These are phyloP conservation scores for Meyerozyma guilliermondii DNA, from an alignment of 1,139 yeast species.

Conservation along the genomic window DNA sequence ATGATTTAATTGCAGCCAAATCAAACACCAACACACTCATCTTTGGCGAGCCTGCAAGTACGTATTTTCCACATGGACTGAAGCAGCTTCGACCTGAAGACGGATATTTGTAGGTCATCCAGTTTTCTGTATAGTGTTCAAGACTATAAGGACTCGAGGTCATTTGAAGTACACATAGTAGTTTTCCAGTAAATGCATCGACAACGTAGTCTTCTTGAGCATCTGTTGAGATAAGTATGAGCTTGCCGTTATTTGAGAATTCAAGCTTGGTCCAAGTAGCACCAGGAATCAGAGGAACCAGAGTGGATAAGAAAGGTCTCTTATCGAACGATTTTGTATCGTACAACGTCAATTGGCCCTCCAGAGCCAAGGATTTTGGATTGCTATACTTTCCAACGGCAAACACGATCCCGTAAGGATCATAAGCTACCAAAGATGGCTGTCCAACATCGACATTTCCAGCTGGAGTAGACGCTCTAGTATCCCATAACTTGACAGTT, in stretches of 20 bases:
- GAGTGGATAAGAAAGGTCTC: conserved; percentile 45
- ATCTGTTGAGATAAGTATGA: conserved; percentile 61
- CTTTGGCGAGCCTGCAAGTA: conserved; percentile 51
- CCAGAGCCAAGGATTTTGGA: conserved; percentile 10
- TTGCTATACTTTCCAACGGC: conserved; percentile 53
- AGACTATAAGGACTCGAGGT: conserved; percentile 14
- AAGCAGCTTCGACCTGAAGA: conserved; percentile 61
- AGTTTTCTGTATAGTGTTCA: conserved; percentile 16
- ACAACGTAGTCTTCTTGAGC: conserved; percentile 50
- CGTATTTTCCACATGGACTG: conserved; percentile 77
- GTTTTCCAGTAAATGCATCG: conserved; percentile 68
- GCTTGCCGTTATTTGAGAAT: conserved; percentile 79
- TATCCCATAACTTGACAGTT: conserved; percentile 85
- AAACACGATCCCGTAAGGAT: conserved; percentile 78
- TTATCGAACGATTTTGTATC: conserved; percentile 54
- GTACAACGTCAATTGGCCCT: conserved; percentile 52
- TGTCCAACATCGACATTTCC: conserved; percentile 59
- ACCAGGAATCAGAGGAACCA: conserved; percentile 20
- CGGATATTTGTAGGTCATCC: conserved; percentile 40
- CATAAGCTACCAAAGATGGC: conserved; percentile 61
- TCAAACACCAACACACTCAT: conserved; percentile 63
- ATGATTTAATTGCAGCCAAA: conserved; percentile 31
- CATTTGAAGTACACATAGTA: conserved; percentile 46
- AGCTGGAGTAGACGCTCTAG: conserved; percentile 54
- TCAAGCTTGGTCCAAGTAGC: conserved; percentile 63